Evolutionary conservation across 106 monocot species (phyloP), one percentile per base, ranked within the genome.

Genomic region (Chionographis japonica): DNA sequence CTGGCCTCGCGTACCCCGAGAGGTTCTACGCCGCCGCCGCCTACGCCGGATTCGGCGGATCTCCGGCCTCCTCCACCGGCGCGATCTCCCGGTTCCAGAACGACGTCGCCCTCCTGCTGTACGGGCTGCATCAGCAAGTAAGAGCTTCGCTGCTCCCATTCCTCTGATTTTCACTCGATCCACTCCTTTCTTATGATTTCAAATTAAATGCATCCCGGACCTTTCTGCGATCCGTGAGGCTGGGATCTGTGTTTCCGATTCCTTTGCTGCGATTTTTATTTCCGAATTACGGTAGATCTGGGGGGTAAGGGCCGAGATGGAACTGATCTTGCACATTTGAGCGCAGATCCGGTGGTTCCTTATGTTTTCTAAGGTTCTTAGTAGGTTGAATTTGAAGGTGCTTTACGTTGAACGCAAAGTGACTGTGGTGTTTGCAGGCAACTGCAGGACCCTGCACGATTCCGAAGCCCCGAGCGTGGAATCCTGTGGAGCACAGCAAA

Each of bases 401-500:
- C 27, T 27, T 27, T 27, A 27, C 1, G 27, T 27, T 27, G 27
- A 0, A 27, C 0, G 27, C 27, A 27, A 27, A 27, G 27, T 27
- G 27, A 27, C 27, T 27, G 27, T 27, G 27, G 27, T 27, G 27
- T 27, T 27, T 75, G 70, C 84, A 97, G 95, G 95, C 95, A 17
- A 97, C 89, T 11, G 71, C 81, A 12, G 95, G 95, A 19, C 86
- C 89, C 56, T 97, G 92, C 71, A 81, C 51, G 63, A 84, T 66
- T 42, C 75, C 80, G 11, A 92, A 92, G 55, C 95, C 95, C 3
- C 73, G 92, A 53, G 72, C 81, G 17, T 92, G 89, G 89, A 97
- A 86, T 70, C 85, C 89, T 8, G 86, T 92, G 63, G 95, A 97
- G 77, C 84, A 84, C 37, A 78, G 84, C 76, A 92, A 92, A 75